Conservation (phyloP, 2,329 filamentous ascomycete species). For the Aureobasidium sp. region DNA sequence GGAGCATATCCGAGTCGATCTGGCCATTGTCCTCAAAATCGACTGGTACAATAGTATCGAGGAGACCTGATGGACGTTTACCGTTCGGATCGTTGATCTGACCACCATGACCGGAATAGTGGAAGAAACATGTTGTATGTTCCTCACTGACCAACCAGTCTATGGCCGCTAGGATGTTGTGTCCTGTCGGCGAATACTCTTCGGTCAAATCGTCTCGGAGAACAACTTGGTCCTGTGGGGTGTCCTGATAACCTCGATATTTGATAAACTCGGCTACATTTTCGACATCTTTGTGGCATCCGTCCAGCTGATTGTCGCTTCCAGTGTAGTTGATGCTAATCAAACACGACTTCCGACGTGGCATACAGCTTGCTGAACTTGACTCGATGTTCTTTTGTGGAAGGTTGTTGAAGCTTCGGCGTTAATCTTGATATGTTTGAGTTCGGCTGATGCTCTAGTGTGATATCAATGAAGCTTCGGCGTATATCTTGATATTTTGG, state of each 20-base stretch:
- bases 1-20: conserved; percentile 43
- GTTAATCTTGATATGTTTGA: too few relatives aligned
- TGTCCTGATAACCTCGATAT: conserved; percentile 34
- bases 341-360: conserved; percentile 38
- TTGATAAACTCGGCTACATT: conserved; percentile 40
- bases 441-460: too few relatives aligned
- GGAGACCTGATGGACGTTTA: conserved; percentile 21
- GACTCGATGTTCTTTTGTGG: neutral
- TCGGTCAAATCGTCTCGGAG: conserved; percentile 32
- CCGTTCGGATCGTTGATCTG: conserved; percentile 38
- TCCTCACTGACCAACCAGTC: conserved; percentile 49
- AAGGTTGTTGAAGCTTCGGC: too few relatives aligned
- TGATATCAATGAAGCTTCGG: too few relatives aligned
- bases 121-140: conserved; percentile 45
- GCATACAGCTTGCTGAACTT: neutral
- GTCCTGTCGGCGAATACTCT: conserved; percentile 25
- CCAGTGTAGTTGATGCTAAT: conserved; percentile 46
- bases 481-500: neutral
- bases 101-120: conserved; percentile 52
- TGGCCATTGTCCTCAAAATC: conserved; percentile 35
- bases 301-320: conserved; percentile 35
- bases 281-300: conserved; percentile 42
- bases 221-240: conserved; percentile 35
- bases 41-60: conserved; percentile 8
- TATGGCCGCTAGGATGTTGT: conserved; percentile 41